Evolutionary conservation across 2,329 filamentous ascomycete species (phyloP).

Genomic region (Cladosporium sphaerospermum): DNA sequence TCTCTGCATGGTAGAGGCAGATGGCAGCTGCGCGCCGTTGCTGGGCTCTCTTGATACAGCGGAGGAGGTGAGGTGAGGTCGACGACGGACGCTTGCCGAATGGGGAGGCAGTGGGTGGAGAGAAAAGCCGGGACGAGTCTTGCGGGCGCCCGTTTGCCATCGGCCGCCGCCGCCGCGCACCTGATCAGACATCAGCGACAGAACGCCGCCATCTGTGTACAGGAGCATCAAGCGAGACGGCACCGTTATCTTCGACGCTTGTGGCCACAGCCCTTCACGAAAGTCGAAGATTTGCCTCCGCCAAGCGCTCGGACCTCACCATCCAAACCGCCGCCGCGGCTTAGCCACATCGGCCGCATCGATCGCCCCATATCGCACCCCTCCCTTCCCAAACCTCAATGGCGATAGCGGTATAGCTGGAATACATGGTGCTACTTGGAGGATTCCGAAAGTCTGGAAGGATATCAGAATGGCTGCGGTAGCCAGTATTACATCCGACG

Average conservation of each 20-base stretch:
- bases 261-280: not conserved
- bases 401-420: conserved; percentile 5
- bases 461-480: conserved; percentile 8
- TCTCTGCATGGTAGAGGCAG: not conserved
- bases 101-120: not conserved
- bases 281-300: conserved; percentile 9
- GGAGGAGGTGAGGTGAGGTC: conserved; percentile 8
- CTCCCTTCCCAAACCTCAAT: conserved; percentile 6
- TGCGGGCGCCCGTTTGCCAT: not conserved
- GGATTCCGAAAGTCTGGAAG: not conserved
- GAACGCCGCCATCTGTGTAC: not conserved
- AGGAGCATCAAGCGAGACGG: not conserved
- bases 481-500: not conserved
- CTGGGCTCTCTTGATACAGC: too few species aligned
- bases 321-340: conserved; percentile 6
- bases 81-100: conserved; percentile 6
- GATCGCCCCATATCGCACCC: conserved; percentile 8
- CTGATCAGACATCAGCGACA: conserved; percentile 4
- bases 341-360: conserved; percentile 9
- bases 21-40: not conserved
- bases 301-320: conserved; percentile 5
- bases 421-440: not conserved
- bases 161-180: not conserved
- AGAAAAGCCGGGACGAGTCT: conserved; percentile 3
- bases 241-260: not conserved